Percentiles rank a stretch among this genome's conserved stretches.
Conservation (phyloP, 345 rosid species). For the Pistacia integerrima region DNA sequence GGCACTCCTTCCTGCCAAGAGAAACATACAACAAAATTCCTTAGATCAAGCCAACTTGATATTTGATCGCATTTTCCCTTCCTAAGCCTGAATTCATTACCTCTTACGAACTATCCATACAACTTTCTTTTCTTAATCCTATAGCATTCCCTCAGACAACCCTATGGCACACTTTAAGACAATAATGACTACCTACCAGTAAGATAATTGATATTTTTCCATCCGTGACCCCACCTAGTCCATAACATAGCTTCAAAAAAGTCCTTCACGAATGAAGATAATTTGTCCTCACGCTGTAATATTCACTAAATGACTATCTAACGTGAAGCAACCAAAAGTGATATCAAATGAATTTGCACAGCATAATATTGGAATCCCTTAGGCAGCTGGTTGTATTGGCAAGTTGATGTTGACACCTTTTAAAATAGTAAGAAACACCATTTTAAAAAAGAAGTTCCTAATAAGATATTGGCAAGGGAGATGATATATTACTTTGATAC, state of each 20-base stretch:
- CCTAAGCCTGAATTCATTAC: not conserved
- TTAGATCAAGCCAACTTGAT: not conserved
- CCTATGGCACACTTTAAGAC: not conserved
- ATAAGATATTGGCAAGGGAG: not conserved
- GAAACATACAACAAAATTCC: not conserved
- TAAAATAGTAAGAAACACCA: not conserved
- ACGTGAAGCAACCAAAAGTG: not conserved
- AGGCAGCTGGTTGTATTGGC: not conserved
- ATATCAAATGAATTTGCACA: not conserved
- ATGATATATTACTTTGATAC: too few species aligned
- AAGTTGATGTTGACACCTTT: not conserved
- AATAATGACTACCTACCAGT: not conserved
- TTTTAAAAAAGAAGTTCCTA: not conserved
- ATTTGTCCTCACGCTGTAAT: not conserved
- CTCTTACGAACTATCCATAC: not conserved
- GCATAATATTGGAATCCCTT: not conserved
- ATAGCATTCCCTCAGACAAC: not conserved
- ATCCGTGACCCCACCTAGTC: not conserved
- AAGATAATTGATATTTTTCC: not conserved
- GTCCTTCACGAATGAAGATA: not conserved
- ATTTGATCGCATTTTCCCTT: not conserved
- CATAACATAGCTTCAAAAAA: not conserved
- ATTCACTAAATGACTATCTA: not conserved
- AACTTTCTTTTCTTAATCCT: not conserved
- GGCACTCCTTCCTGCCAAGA: slow-evolving; percentile 91